Conservation (phyloP, 768 basidiomycete genomes). For the Termitomyces sp. region DNA sequence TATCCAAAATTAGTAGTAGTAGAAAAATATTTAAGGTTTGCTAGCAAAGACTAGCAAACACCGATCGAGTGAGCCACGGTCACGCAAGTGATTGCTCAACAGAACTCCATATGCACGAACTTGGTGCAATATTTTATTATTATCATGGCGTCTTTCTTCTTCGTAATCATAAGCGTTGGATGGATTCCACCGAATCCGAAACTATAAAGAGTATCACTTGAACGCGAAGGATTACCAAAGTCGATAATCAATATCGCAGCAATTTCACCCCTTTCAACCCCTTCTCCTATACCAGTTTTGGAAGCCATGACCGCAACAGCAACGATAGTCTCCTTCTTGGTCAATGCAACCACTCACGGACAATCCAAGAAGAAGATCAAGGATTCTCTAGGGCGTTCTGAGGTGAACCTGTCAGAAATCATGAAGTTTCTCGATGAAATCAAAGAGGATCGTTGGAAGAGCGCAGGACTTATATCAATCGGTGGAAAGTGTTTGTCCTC, state of each 20-base stretch:
- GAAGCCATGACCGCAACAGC: background rate
- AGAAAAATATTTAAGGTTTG: no score
- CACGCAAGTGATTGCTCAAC: no score
- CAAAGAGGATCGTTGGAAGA: background rate
- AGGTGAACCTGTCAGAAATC: background rate
- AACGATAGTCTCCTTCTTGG: background rate
- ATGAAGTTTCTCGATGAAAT: background rate
- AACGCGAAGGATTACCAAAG: no score
- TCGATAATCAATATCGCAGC: background rate
- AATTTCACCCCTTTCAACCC: background rate
- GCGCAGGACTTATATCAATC: background rate
- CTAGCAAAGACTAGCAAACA: no score
- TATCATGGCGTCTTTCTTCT: background rate
- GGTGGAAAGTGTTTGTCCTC: background rate
- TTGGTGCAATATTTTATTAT: background rate
- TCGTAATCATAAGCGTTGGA: background rate
- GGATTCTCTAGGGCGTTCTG: background rate
- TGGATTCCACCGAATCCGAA: no score
- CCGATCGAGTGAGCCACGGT: no score
- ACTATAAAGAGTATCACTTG: background rate
- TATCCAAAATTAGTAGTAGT: no score
- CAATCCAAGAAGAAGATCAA: background rate
- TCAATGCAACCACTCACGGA: background rate
- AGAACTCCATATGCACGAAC: background rate
- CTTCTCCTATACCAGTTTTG: background rate